phyloP scores from a whole-genome alignment of 768 basidiomycete genomes.

The Thelephora aurantiotincta region DNA sequence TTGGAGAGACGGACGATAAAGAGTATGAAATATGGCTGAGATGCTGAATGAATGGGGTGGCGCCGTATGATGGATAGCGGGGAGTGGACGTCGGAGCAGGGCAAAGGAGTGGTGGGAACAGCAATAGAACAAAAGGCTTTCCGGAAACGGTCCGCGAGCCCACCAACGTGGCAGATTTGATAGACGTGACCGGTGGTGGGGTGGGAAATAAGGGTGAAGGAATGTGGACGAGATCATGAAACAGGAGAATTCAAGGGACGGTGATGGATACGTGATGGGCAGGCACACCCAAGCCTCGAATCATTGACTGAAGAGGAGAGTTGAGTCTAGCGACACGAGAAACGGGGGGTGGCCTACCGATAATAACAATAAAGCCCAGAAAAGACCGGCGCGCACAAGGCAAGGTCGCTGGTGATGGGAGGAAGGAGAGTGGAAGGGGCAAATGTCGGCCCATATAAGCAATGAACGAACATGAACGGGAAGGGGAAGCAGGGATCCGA shows the following conservation, averaged over 20 bases:
- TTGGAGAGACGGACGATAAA: conserved; percentile 1
- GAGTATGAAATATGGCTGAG: not conserved
- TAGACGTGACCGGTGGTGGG: not conserved
- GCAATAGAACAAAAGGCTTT: too few relatives aligned
- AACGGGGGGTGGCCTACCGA: conserved; percentile 1
- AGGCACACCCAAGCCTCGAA: not conserved
- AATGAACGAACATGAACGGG: conserved; percentile 6
- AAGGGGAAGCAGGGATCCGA: not conserved
- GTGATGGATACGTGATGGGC: too few relatives aligned
- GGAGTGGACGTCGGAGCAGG: not conserved
- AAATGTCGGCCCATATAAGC: not conserved
- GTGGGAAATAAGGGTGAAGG: not conserved
- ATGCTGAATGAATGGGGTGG: not conserved
- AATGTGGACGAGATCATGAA: conserved; percentile 3
- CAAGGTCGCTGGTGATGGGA: conserved; percentile 2
- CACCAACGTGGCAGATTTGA: too few relatives aligned
- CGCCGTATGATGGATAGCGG: too few relatives aligned
- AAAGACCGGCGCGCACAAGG: conserved; percentile 4
- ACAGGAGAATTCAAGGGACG: not conserved
- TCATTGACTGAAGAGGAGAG: conserved; percentile 1
- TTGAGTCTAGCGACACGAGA: conserved; percentile 3
- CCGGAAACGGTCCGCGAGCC: too few relatives aligned
- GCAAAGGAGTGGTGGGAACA: not conserved
- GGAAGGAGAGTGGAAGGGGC: conserved; percentile 5
- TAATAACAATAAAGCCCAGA: conserved; percentile 4